Evolutionary conservation across 495 filamentous ascomycete species (phyloP).

Genomic region (Pseudotulostoma volvatum): DNA sequence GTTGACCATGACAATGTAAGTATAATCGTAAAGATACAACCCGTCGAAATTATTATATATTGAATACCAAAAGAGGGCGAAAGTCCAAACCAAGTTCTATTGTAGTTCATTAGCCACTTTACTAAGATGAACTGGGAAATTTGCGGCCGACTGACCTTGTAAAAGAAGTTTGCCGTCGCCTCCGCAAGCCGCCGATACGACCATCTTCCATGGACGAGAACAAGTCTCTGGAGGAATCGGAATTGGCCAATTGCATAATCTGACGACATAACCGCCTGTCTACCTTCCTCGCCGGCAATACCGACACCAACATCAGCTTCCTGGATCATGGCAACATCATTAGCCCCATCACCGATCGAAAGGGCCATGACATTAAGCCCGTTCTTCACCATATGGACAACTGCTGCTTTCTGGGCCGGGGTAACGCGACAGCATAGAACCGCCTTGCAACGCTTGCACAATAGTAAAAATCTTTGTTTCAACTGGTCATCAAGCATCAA

Average conservation of each 20-base stretch:
- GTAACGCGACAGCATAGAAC: constrained; percentile 97
- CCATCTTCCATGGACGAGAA: constrained; percentile 94
- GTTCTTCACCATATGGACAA: constrained; percentile 85
- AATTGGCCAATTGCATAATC: constrained; percentile 99
- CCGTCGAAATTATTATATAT: constrained; percentile 91
- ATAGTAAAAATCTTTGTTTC: constrained; percentile 79
- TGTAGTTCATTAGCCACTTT: constrained; percentile 6
- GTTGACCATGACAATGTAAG: constrained; percentile 92
- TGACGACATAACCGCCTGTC: constrained; percentile 96
- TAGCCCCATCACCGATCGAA: constrained; percentile 92
- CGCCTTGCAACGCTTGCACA: constrained; percentile 95
- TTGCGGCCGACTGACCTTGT: constrained; percentile 46
- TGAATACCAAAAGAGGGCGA: constrained; percentile 95
- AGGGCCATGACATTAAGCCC: constrained; percentile 95
- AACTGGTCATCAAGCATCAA: constrained; percentile 69
- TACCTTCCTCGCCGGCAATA: constrained; percentile 92
- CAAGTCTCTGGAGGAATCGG: constrained; percentile 75
- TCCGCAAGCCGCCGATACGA: constrained; percentile 87
- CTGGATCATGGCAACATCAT: constrained; percentile 99
- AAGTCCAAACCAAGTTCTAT: constrained; percentile 93
- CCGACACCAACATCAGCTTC: constrained; percentile 97
- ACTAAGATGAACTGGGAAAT: not conserved
- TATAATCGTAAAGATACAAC: constrained; percentile 93
- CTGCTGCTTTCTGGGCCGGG: constrained; percentile 93
- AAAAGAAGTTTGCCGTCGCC: constrained; percentile 97